phyloP scores from a whole-genome alignment of 1,139 yeast genomes.

The Hemisphaericaspora xylanilytica region DNA sequence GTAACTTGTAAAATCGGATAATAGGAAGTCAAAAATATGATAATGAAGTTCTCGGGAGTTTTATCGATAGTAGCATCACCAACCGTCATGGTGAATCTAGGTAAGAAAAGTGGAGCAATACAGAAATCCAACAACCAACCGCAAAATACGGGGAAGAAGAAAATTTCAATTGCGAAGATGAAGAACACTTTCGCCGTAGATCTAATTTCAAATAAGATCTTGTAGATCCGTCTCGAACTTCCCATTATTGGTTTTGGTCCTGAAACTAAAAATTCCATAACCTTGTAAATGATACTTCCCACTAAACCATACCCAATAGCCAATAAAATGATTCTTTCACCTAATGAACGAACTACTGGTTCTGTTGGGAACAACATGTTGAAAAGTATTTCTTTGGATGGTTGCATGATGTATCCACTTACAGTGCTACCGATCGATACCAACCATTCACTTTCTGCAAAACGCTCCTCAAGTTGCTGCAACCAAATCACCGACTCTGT shows the following conservation, averaged over 20 bases:
- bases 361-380: conserved; percentile 19
- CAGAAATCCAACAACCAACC: conserved; percentile 78
- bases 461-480: neutral
- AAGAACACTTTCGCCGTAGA: conserved; percentile 68
- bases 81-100: conserved; percentile 15
- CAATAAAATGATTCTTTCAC: conserved; percentile 36
- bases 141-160: conserved; percentile 82
- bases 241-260: conserved; percentile 48
- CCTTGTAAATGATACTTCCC: conserved; percentile 24
- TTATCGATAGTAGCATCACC: conserved; percentile 7
- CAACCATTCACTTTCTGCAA: conserved; percentile 13
- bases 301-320: conserved; percentile 39
- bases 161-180: conserved; percentile 74
- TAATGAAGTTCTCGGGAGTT: conserved; percentile 13
- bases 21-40: conserved; percentile 26
- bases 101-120: conserved; percentile 51
- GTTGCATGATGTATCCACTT: conserved; percentile 17
- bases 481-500: neutral
- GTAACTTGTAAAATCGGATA: conserved; percentile 21
- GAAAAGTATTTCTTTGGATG: conserved; percentile 18
- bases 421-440: conserved; percentile 12
- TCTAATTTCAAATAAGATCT: conserved; percentile 50
- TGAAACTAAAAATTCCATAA: conserved; percentile 36
- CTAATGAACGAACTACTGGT: conserved; percentile 16
- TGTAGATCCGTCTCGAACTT: conserved; percentile 47